Evolutionary conservation across 2,329 filamentous ascomycete genomes (phyloP), one percentile per base, ranked within the genome.

Genomic region (Septoria linicola): DNA sequence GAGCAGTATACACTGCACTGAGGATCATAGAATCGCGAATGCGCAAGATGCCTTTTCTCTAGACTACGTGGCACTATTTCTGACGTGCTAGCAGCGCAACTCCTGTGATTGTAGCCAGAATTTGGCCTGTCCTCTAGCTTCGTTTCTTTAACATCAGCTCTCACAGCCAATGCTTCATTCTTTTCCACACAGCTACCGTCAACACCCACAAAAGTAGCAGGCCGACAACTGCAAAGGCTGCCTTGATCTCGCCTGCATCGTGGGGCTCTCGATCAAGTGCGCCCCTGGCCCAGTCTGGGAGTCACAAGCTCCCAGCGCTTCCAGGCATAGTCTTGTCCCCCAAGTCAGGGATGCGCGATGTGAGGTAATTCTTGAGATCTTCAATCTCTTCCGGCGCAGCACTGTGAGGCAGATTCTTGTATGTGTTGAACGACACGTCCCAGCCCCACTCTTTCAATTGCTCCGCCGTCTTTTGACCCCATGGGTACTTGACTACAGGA

Each of bases 341-440:
- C 37, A 78, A 65, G 2, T 74, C 62, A 3, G 80, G 78, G 42
- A 85, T 72, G 16, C 73, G 67, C 60, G 76, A 72, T 41, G 74
- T 72, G 42, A 85, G 70, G 65, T 81, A 86, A 35, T 71, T 70
- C 71, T 93, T 89, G 14, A 96, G 76, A 61, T 95, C 87, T 56
- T 93, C 81, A 48, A 96, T 82, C 73, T 96, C 92, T 56, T 86
- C 75, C 4, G 83, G 77, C 60, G 84, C 84, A 1, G 89, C 89
- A 4, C 84, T 87, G 68, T 97, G 92, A 11, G 76, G 76, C 66
- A 96, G 80, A 8, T 80, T 80, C 52, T 85, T 88, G 69, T 95
- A 96, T 39, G 83, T 80, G 68, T 85, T 85, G 71, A 93, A 85
- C 8, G 85, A 80, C 4, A 93, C 85, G 49, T 85, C 77, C 68